Conservation (phyloP, 2,329 filamentous ascomycete species). For the Calonectria fujianensis region DNA sequence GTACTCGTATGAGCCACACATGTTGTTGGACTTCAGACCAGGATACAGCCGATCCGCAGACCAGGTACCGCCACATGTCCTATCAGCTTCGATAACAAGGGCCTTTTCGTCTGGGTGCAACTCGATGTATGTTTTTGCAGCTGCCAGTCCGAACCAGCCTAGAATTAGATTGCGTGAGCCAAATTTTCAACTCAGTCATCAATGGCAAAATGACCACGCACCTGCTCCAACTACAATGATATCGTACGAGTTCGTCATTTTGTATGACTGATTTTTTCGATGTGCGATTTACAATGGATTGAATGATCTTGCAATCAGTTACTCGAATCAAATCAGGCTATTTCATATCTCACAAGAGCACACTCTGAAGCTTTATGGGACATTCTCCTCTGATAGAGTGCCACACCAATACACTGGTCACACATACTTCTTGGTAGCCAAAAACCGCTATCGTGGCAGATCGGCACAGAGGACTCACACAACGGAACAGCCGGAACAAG, state of each 20-base stretch:
- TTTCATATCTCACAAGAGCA: background rate
- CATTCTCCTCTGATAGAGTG: background rate
- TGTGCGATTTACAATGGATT: background rate
- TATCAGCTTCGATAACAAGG: conserved; percentile 68
- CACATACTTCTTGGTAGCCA: background rate
- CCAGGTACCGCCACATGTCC: conserved; percentile 76
- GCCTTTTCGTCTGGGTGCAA: conserved; percentile 67
- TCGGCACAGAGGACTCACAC: background rate
- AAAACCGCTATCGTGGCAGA: background rate
- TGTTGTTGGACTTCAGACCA: conserved; percentile 77
- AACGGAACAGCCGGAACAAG: background rate
- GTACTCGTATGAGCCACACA: conserved; percentile 77
- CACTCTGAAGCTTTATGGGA: background rate
- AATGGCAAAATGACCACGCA: background rate
- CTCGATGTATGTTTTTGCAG: conserved; percentile 71
- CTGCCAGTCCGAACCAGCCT: conserved; percentile 70
- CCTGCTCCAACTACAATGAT: conserved; percentile 32
- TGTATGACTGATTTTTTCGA: background rate
- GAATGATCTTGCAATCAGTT: background rate
- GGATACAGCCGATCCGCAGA: conserved; percentile 74
- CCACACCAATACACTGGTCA: background rate
- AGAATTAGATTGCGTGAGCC: background rate
- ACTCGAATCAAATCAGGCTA: background rate
- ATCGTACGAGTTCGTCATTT: conserved; percentile 19
- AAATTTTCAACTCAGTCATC: no score